Base-by-base conservation (phyloP, 108 stramenopile genomes). In the Craspedostauros australis region DNA sequence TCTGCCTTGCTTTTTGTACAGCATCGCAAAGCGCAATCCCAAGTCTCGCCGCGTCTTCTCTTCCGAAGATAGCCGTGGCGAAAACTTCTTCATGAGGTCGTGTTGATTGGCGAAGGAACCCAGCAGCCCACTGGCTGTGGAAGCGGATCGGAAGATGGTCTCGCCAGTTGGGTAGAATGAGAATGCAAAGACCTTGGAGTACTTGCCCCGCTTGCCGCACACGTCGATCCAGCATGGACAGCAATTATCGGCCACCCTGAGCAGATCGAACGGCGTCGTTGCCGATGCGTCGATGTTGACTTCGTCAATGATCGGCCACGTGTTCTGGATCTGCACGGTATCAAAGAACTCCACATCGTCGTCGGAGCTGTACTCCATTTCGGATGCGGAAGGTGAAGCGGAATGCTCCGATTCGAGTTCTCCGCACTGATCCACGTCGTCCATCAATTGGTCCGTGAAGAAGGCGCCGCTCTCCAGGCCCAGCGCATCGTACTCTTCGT, bases 211-310 rank as follows among this genome's bases (percentile, higher is more conserved):
- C 11, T 42, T 39, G 9, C 49, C 46, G 37, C 27, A 23, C 29
- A 73, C 52, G 11, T 77, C 80, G 57, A 79, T 70, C 70, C 73
- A 70, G 27, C 47, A 68, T 22, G 77, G 78, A 47, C 74, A 67
- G 25, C 30, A 38, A 25, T 41, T 18, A 46, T 80, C 68, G 27
- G 72, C 57, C 22, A 22, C 33, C 4, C 29, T 39, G 29, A 70
- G 26, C 23, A 54, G 31, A 14, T n/a, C 23, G 12, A 30, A 23
- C 23, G 42, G 63, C 21, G 52, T 41, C 18, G 24, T 41, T n/a
- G n/a, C n/a, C 19, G 57, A 29, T 8, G 50, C 23, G 8, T 26
- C 26, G 19, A 47, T 24, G 20, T 1, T 57, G 16, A 31, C 42
- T 20, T 44, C 42, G 46, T 39, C 4, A 4, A 22, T 5, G 3